Conservation (phyloP, 106 monocot species). For the Triglochin maritima region DNA sequence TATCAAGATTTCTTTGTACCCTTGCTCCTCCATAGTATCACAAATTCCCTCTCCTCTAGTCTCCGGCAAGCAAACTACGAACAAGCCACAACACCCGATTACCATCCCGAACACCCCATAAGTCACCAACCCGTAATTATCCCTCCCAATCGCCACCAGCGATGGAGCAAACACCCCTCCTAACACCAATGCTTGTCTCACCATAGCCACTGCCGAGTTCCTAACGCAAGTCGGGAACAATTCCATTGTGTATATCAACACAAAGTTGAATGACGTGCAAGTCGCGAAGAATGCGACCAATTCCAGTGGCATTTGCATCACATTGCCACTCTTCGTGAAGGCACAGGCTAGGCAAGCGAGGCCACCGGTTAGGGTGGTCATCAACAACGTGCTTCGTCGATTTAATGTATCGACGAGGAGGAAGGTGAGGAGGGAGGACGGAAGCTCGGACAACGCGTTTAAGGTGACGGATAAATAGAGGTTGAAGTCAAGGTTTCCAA, state of each 20-base stretch:
- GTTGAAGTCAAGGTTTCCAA: constrained; percentile 40
- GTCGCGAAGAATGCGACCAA: constrained; percentile 50
- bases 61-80: constrained; percentile 17
- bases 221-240: constrained; percentile 26
- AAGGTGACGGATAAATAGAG: constrained; percentile 53
- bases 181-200: constrained; percentile 16
- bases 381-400: constrained; percentile 27
- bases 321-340: background rate
- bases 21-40: constrained; percentile 30
- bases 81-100: constrained; percentile 11
- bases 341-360: constrained; percentile 29
- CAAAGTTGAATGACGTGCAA: constrained; percentile 41
- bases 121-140: constrained; percentile 4
- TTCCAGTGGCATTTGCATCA: constrained; percentile 36
- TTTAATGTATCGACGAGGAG: constrained; percentile 30
- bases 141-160: constrained; percentile 15
- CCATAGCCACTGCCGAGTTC: constrained; percentile 30
- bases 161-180: constrained; percentile 20
- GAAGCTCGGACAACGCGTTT: constrained; percentile 64
- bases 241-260: constrained; percentile 23
- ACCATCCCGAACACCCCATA: constrained; percentile 27
- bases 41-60: constrained; percentile 15
- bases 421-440: constrained; percentile 37
- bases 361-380: constrained; percentile 27
- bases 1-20: constrained; percentile 5